Evolutionary conservation across 176 grass and related monocot genomes (phyloP).

Genomic region (Panicum miliaceum): DNA sequence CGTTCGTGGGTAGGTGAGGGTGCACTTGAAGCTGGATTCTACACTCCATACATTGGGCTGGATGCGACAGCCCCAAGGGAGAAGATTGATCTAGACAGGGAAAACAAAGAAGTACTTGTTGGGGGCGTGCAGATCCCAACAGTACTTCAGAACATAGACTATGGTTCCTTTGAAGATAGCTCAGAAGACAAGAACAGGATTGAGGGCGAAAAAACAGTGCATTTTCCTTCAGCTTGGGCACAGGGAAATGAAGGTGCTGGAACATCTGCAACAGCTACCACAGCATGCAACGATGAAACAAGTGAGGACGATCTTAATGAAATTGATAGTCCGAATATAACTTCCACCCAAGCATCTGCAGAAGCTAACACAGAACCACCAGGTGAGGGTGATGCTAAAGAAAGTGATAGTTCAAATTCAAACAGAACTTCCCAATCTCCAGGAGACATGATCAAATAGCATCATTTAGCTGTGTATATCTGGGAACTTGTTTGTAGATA

Average conservation of each 20-base stretch:
- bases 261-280: conserved; percentile 39
- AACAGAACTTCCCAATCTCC: background rate
- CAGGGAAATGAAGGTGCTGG: conserved; percentile 38
- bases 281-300: conserved; percentile 33
- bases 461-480: background rate
- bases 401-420: background rate
- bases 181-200: conserved; percentile 27
- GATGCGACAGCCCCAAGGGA: conserved; percentile 40
- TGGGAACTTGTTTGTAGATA: background rate
- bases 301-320: conserved; percentile 18
- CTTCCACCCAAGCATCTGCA: background rate
- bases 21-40: conserved; percentile 52
- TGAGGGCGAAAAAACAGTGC: background rate
- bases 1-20: conserved; percentile 56
- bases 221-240: conserved; percentile 30
- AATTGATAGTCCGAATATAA: conserved; percentile 39
- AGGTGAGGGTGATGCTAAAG: conserved; percentile 19
- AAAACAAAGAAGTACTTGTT: conserved; percentile 34
- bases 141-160: conserved; percentile 72
- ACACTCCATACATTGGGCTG: conserved; percentile 54
- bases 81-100: conserved; percentile 51
- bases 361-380: conserved; percentile 25
- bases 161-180: conserved; percentile 57
- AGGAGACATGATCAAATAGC: conserved; percentile 18
- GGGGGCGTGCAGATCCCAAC: conserved; percentile 56